Evolutionary conservation across 2,329 filamentous ascomycete species (phyloP).

Genomic region (Salinomyces thailandicus): DNA sequence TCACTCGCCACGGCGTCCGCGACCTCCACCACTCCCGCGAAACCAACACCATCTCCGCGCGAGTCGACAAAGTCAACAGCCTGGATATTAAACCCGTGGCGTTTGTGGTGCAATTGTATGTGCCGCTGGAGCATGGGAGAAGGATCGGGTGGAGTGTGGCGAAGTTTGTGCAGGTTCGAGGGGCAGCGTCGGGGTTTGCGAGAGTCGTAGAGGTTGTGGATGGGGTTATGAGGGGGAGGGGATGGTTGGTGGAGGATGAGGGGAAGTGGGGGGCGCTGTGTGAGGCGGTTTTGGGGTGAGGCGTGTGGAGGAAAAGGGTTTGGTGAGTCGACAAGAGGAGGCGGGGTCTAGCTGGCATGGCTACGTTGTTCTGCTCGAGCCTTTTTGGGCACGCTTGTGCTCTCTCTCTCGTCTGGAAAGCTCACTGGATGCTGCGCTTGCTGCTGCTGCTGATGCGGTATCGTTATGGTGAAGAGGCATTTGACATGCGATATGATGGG

Average conservation of each 20-base stretch:
- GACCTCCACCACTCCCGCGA: conserved; percentile 70
- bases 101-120: conserved; percentile 80
- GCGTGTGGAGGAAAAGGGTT: not conserved
- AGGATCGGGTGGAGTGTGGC: conserved; percentile 67
- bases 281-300: conserved; percentile 28
- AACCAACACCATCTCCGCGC: conserved; percentile 68
- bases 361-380: not conserved
- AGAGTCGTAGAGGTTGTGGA: conserved; percentile 69
- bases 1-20: conserved; percentile 64
- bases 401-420: no score
- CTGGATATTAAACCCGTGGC: conserved; percentile 77
- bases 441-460: no score
- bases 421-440: no score
- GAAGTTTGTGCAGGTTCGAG: conserved; percentile 78
- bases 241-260: conserved; percentile 54
- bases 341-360: not conserved
- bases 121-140: conserved; percentile 74
- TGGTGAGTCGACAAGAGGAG: not conserved
- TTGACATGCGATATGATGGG: no score
- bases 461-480: no score
- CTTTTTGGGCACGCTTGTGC: no score
- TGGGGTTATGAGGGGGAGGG: conserved; percentile 53
- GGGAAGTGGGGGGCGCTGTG: conserved; percentile 35
- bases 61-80: conserved; percentile 65
- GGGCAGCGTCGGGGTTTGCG: conserved; percentile 77